These are phyloP conservation scores for Claviceps spartinae DNA, from an alignment of 2,329 filamentous ascomycete genomes.

Conservation along the genomic window DNA sequence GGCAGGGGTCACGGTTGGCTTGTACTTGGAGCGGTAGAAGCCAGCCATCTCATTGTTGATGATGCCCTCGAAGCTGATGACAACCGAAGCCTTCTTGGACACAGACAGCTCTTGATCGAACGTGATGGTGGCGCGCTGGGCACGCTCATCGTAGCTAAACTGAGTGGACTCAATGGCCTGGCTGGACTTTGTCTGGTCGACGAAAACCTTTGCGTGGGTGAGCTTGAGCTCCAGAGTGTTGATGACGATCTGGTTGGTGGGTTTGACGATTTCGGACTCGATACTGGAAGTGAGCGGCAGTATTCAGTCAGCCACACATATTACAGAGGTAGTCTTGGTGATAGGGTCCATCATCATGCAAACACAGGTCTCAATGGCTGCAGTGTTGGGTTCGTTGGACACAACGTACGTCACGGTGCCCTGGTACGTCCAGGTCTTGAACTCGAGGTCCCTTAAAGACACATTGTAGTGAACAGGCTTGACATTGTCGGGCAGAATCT, in stretches of 20 bases:
- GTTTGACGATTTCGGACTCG: conserved; percentile 55
- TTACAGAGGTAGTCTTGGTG: neutral
- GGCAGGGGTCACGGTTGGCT: conserved; percentile 57
- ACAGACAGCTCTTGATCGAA: conserved; percentile 61
- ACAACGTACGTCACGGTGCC: conserved; percentile 53
- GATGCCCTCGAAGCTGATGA: conserved; percentile 62
- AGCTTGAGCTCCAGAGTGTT: conserved; percentile 80
- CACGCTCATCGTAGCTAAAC: conserved; percentile 69
- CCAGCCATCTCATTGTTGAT: conserved; percentile 89
- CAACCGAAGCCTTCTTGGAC: conserved; percentile 50
- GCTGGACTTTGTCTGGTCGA: conserved; percentile 43
- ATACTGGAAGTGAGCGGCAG: conserved; percentile 37
- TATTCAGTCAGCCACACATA: no score
- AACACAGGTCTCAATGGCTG: no score
- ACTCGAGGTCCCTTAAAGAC: conserved; percentile 70
- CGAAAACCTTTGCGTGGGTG: conserved; percentile 45
- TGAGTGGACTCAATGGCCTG: conserved; percentile 46
- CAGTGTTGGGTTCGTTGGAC: neutral
- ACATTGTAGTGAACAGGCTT: conserved; percentile 80
- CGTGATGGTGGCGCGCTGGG: conserved; percentile 67
- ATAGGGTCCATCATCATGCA: neutral
- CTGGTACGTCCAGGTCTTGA: conserved; percentile 61
- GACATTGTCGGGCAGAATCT: conserved; percentile 49
- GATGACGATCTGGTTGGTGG: conserved; percentile 64
- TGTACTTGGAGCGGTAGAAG: conserved; percentile 92